These are phyloP conservation scores for Aspergillus sp. DNA, from an alignment of 2,329 filamentous ascomycete species.

Conservation along the genomic window DNA sequence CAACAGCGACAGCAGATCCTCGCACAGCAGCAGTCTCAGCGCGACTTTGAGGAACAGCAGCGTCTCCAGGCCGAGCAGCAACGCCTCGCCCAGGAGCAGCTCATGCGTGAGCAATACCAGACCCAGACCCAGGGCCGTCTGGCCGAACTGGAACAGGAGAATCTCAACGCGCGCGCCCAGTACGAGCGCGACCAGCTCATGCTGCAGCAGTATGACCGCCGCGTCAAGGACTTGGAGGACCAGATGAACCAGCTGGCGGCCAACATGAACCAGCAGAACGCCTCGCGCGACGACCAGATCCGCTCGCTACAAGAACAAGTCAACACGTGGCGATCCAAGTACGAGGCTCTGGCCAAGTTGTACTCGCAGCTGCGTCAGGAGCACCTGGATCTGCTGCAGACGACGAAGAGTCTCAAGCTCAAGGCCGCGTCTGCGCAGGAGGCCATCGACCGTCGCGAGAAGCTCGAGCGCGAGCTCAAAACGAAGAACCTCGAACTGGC, in stretches of 20 bases:
- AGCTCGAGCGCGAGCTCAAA: constrained; percentile 95
- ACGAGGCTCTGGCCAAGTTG: constrained; percentile 91
- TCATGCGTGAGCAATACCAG: constrained; percentile 82
- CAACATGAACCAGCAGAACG: constrained; percentile 79
- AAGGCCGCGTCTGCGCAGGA: constrained; percentile 97
- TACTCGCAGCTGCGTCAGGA: constrained; percentile 96
- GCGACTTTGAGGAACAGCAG: constrained; percentile 96
- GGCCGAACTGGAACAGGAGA: constrained; percentile 92
- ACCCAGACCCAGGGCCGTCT: constrained; percentile 95
- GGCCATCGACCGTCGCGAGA: constrained; percentile 90
- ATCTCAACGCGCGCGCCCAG: constrained; percentile 87
- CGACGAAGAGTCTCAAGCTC: constrained; percentile 92
- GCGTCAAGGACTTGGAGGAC: constrained; percentile 87
- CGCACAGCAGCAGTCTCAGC: constrained; percentile 78
- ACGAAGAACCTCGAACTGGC: constrained; percentile 98
- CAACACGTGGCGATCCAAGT: constrained; percentile 96
- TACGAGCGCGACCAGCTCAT: constrained; percentile 97
- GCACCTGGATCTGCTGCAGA: constrained; percentile 90
- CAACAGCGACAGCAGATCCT: constrained; percentile 79
- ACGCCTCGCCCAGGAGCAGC: constrained; percentile 82
- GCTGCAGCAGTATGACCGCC: constrained; percentile 92
- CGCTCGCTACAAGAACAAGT: constrained; percentile 90
- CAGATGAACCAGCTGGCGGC: constrained; percentile 79
- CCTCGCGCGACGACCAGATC: constrained; percentile 93
- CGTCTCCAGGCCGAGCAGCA: constrained; percentile 84